phyloP scores from a whole-genome alignment of 164 flowering plant species.

The Tinospora cordifolia region DNA sequence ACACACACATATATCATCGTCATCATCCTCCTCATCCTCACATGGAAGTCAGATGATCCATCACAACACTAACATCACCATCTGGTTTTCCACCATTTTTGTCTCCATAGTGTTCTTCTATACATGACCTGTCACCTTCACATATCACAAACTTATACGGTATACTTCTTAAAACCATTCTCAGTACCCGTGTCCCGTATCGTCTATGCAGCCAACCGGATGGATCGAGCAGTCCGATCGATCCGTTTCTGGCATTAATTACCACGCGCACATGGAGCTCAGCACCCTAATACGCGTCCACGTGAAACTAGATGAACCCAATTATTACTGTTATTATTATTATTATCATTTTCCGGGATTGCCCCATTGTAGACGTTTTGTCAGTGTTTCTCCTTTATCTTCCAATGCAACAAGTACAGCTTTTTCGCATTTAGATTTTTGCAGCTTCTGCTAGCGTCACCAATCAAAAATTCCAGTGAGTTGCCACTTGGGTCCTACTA shows the following conservation, averaged over 20 bases:
- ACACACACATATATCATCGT: background rate
- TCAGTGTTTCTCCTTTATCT: constrained; percentile 2
- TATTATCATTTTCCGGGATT: background rate
- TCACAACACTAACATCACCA: background rate
- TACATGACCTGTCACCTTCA: background rate
- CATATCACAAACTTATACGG: background rate
- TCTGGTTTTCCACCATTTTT: background rate
- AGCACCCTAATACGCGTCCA: background rate
- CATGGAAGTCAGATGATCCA: background rate
- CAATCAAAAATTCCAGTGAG: background rate
- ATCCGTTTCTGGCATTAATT: background rate
- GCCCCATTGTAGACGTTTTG: background rate
- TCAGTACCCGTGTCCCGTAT: too few species aligned
- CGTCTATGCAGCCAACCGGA: background rate
- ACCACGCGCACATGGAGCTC: background rate
- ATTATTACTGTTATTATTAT: too few species aligned
- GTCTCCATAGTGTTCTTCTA: background rate
- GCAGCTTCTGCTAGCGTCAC: background rate
- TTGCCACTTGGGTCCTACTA: background rate
- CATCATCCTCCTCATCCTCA: background rate
- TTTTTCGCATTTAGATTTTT: background rate
- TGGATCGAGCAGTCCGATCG: background rate
- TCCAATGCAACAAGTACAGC: background rate
- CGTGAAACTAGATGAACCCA: background rate
- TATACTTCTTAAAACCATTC: background rate